Evolutionary conservation across 352 stramenopile species (phyloP), one percentile per base, ranked within the genome.

Genomic region (Phytophthora brassicae): DNA sequence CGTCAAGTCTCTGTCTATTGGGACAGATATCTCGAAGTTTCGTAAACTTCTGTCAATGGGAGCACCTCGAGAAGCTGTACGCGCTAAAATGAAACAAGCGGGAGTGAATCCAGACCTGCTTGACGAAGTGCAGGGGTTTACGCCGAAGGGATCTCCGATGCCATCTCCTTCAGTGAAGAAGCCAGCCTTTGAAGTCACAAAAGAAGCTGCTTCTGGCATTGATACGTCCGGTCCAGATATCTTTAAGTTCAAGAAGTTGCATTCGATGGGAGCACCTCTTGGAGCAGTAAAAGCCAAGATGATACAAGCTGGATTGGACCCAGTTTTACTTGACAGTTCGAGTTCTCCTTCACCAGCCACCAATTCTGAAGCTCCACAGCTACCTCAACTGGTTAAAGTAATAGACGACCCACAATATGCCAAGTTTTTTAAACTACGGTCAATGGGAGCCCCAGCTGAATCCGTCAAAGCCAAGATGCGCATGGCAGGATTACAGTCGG

Each of bases 31-130:
- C 43, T 81, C 75, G 2, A 86, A 87, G 43, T 98, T 98, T 58
- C 97, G 97, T 35, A 98, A 98, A 61, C 86, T 99, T 70, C 51
- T 95, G 12, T 76, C 76, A 1, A 95, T 96, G 82, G 88, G 86
- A 3, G 83, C 92, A 11, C 86, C 86, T 11, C 70, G 82, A 0
- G 90, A 86, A 44, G 90, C 91, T n/a, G 81, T 90, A 11, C 72
- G 81, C 12, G 71, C 74, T 4, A 92, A 90, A 56, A 88, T 98
- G 77, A 54, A 68, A 9, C 83, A 95, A 64, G 94, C 73, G 19
- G 84, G 84, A 24, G 31, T 92, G 1, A 65, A 91, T 42, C 79
- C 81, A 7, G 53, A 78, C n/a, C 64, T 92, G 4, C 60, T 94
- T 1, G 58, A 66, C 7, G 80, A 90, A n/a, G 72, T 90, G 28